phyloP scores from a whole-genome alignment of 169 alveolate genomes.

The Eimeria praecox region DNA sequence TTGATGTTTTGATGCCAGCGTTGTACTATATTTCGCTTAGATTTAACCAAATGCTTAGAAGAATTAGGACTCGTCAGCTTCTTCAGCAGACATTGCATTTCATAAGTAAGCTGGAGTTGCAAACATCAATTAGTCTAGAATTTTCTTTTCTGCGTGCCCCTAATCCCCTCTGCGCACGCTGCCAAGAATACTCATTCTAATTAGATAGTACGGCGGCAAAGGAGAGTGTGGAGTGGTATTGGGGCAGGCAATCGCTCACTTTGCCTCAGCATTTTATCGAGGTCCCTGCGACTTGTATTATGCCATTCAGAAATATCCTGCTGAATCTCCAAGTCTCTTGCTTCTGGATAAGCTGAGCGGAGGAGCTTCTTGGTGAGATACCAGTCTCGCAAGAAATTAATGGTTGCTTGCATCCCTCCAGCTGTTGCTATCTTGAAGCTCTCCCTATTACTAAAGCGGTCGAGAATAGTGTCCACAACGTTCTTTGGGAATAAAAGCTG shows the following conservation, averaged over 20 bases:
- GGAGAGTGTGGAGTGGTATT: not conserved
- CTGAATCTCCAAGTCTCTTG: constrained; percentile 17
- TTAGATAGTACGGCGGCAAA: not conserved
- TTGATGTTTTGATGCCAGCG: too few relatives aligned
- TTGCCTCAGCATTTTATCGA: constrained; percentile 42
- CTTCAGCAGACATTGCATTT: not conserved
- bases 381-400: constrained; percentile 30
- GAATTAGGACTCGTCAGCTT: too few relatives aligned
- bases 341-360: constrained; percentile 30
- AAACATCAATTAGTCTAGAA: not conserved
- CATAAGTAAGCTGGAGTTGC: not conserved
- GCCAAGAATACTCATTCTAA: not conserved
- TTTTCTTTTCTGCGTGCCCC: not conserved
- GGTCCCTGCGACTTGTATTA: constrained; percentile 17
- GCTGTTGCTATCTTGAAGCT: constrained; percentile 4
- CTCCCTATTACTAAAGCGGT: constrained; percentile 27
- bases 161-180: not conserved
- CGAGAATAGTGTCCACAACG: not conserved
- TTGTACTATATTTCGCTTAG: too few relatives aligned
- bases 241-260: constrained; percentile 8
- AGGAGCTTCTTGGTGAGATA: constrained; percentile 44
- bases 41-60: too few relatives aligned
- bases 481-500: constrained; percentile 32
- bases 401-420: constrained; percentile 49
- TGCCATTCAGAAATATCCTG: constrained; percentile 47